Evolutionary conservation across 2,329 filamentous ascomycete species (phyloP).

Genomic region (Alternaria rosae): DNA sequence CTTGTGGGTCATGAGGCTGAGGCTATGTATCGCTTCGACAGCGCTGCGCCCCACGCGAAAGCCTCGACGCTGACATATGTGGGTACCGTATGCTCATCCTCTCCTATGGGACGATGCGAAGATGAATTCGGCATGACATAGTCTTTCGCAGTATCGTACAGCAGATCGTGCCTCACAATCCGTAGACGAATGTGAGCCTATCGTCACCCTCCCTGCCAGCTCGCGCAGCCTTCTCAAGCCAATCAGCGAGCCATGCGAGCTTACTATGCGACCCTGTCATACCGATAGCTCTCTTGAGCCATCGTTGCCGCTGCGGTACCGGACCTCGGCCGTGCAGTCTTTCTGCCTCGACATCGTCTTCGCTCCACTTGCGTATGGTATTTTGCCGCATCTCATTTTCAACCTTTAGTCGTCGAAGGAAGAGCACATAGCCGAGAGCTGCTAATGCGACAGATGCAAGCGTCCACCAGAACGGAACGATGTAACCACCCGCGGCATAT

Average conservation of each 20-base stretch:
- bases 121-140: too few relatives aligned
- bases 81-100: not conserved
- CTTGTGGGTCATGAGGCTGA: not conserved
- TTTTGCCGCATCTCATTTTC: slow-evolving; percentile 50
- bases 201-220: slow-evolving; percentile 54
- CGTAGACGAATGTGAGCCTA: slow-evolving; percentile 57
- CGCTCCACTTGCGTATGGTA: slow-evolving; percentile 46
- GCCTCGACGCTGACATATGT: not conserved
- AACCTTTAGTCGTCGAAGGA: slow-evolving; percentile 45
- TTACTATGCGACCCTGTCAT: slow-evolving; percentile 15
- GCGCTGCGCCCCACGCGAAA: not conserved
- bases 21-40: too few relatives aligned
- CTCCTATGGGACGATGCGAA: not conserved
- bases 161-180: slow-evolving; percentile 20
- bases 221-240: slow-evolving; percentile 46
- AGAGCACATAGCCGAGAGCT: slow-evolving; percentile 52
- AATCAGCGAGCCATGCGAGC: slow-evolving; percentile 30
- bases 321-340: slow-evolving; percentile 40
- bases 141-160: accelerated
- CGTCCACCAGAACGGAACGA: slow-evolving; percentile 54
- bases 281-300: slow-evolving; percentile 16
- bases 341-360: slow-evolving; percentile 50
- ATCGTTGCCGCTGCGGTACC: slow-evolving; percentile 36
- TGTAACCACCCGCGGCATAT: slow-evolving; percentile 50
- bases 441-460: slow-evolving; percentile 49